phyloP scores from a whole-genome alignment of 1,139 yeast genomes.

The Hyphopichia burtonii region DNA sequence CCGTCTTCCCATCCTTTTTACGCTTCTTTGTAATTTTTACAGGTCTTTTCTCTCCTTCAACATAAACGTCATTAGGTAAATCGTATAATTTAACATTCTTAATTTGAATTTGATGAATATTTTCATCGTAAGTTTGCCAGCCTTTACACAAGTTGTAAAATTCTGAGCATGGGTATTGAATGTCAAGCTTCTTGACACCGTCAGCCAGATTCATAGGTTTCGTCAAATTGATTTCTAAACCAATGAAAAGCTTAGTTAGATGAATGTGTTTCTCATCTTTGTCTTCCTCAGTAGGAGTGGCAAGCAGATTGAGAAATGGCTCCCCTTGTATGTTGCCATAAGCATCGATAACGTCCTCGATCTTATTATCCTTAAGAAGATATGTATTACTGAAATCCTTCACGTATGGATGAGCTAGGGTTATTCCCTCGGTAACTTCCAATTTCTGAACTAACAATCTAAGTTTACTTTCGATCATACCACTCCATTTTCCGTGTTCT shows the following conservation, averaged over 20 bases:
- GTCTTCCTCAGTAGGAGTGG: slow-evolving; percentile 9
- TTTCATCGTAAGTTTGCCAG: slow-evolving; percentile 65
- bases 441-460: slow-evolving; percentile 79
- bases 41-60: slow-evolving; percentile 77
- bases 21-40: slow-evolving; percentile 42
- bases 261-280: slow-evolving; percentile 38
- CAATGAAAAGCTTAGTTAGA: slow-evolving; percentile 77
- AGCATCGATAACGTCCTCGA: slow-evolving; percentile 51
- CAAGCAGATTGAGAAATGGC: slow-evolving; percentile 4
- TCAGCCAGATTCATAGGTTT: slow-evolving; percentile 16
- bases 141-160: slow-evolving; percentile 76
- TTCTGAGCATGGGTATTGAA: slow-evolving; percentile 89
- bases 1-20: slow-evolving; percentile 12
- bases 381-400: slow-evolving; percentile 67
- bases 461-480: slow-evolving; percentile 86
- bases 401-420: slow-evolving; percentile 85
- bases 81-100: slow-evolving; percentile 80
- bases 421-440: slow-evolving; percentile 72
- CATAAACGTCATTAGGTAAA: slow-evolving; percentile 81
- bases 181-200: slow-evolving; percentile 69
- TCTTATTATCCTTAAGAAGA: slow-evolving; percentile 52
- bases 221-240: slow-evolving; percentile 60
- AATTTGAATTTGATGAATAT: slow-evolving; percentile 60
- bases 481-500: slow-evolving; percentile 86
- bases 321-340: slow-evolving; percentile 54